Base-by-base conservation (phyloP, 2,329 filamentous ascomycete species). In the Fusarium praegraminearum region DNA sequence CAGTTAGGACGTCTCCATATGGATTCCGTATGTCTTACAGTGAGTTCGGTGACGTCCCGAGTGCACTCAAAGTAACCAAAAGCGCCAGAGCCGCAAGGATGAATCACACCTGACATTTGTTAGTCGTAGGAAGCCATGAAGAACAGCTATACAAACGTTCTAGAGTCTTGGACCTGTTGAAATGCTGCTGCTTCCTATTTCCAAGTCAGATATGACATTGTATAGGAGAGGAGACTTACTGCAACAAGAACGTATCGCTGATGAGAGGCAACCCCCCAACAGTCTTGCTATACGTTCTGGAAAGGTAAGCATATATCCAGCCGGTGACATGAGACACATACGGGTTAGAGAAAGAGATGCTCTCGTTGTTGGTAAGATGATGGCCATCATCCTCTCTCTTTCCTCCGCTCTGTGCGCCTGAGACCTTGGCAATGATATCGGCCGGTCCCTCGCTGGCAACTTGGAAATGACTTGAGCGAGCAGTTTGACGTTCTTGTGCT, bases 161-260 rank as follows among this genome's bases (percentile, higher is more conserved):
- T 2, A 63, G 26, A 3, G 55, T 61, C 41, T 63, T 63, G 7
- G 60, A 62, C 3, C 57, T 49, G 20, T 62, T 63, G 13, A 63
- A 62, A 6, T 35, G 32, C 24, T 63, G 47, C 6, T 62, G 43
- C n/a, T 63, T 63, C 15, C 57, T 38, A 20, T 38, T n/a, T 20
- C 7, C 5, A 22, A 7, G 30, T 56, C 33, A 62, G 44, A 22
- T 33, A 38, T 38, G 46, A 18, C 20, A n/a, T 24, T 9, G 8
- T 1, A 7, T 4, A 12, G 1, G 8, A 13, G 20, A 20, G n/a
- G 7, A 15, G 11, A 47, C 41, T 47, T 62, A 54, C 59, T 54
- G 57, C 13, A 47, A 47, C 16, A 62, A 24, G 15, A 62, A 54
- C 6, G 35, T 54, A 10, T 62, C 56, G 5, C 56, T 62, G 41